phyloP scores from a whole-genome alignment of 192 early-diverging fungal species.

The Diversispora eburnea region DNA sequence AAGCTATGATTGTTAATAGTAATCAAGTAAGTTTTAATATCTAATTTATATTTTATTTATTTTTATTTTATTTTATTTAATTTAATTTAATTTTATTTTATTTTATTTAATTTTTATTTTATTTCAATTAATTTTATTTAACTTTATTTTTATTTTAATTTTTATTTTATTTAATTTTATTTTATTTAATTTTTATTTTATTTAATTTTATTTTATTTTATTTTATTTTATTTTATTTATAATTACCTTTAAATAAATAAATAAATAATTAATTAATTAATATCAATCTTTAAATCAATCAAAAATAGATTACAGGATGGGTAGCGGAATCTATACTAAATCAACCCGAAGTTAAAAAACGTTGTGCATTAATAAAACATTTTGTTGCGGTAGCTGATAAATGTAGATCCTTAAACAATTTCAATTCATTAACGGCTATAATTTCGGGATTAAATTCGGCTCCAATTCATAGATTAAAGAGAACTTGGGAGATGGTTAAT shows the following conservation, averaged over 20 bases:
- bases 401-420: constrained; percentile 78
- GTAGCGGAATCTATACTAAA: constrained; percentile 78
- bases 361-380: constrained; percentile 73
- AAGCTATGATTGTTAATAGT: constrained; percentile 79
- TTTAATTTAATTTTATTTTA: too few species aligned
- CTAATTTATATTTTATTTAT: not conserved
- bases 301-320: constrained; percentile 63
- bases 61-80: not conserved
- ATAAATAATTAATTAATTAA: not conserved
- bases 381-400: constrained; percentile 80
- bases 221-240: too few species aligned
- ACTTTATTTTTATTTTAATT: too few species aligned
- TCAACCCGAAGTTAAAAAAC: constrained; percentile 78
- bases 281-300: not conserved
- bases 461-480: constrained; percentile 81
- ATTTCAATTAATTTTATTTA: too few species aligned
- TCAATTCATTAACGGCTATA: constrained; percentile 88
- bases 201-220: too few species aligned
- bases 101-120: too few species aligned
- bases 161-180: too few species aligned
- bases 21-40: constrained; percentile 57
- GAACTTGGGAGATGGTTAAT: constrained; percentile 82
- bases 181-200: too few species aligned
- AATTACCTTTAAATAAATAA: too few species aligned
- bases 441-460: constrained; percentile 86